phyloP scores from a whole-genome alignment of 2,329 filamentous ascomycete genomes.

The Cladorrhinum sp. region DNA sequence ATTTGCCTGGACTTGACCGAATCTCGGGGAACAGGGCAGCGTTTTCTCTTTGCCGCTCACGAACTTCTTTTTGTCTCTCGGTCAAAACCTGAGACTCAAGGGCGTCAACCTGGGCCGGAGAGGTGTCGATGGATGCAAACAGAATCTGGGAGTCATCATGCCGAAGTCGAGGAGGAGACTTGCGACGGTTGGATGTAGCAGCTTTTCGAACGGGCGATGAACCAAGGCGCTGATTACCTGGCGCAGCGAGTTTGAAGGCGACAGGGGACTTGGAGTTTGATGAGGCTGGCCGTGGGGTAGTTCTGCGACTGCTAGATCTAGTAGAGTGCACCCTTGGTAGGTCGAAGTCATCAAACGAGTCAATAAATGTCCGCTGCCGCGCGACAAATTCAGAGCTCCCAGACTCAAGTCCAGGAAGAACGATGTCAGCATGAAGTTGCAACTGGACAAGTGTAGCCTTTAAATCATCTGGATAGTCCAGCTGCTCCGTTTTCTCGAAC shows the following conservation, averaged over 20 bases:
- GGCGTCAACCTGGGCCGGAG: conserved; percentile 45
- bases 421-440: conserved; percentile 49
- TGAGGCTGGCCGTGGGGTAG: conserved; percentile 27
- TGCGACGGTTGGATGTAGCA: conserved; percentile 33
- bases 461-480: conserved; percentile 65
- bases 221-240: conserved; percentile 28
- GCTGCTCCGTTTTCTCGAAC: conserved; percentile 57
- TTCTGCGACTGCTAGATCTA: conserved; percentile 24
- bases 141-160: conserved; percentile 82
- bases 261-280: conserved; percentile 33
- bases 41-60: conserved; percentile 66
- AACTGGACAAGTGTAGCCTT: conserved; percentile 61
- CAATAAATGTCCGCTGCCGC: conserved; percentile 42
- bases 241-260: conserved; percentile 33
- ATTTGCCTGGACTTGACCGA: conserved; percentile 48
- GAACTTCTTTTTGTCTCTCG: conserved; percentile 74
- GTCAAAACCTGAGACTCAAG: conserved; percentile 72
- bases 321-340: conserved; percentile 31
- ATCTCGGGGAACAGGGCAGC: conserved; percentile 67
- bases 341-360: conserved; percentile 48
- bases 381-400: conserved; percentile 39
- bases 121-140: conserved; percentile 67
- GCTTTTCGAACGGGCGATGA: conserved; percentile 28
- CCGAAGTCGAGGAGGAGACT: conserved; percentile 49
- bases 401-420: conserved; percentile 44